Evolutionary conservation across 306 rosid genomes (phyloP).

Genomic region (Leucaena leucocephala): DNA sequence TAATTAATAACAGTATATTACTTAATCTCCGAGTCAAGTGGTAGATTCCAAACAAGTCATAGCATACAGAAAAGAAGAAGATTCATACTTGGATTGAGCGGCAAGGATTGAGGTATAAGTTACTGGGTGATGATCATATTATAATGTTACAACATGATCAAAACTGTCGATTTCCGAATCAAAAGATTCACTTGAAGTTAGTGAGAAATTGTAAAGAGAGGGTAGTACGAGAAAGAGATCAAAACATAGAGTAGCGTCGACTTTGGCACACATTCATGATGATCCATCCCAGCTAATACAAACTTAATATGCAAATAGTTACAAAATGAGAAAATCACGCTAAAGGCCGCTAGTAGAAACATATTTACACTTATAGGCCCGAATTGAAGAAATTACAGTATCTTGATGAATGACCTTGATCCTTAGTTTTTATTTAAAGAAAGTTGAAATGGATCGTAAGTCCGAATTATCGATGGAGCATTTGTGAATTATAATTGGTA

Average conservation of each 20-base stretch:
- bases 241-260: too few species aligned
- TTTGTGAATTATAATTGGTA: not conserved
- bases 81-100: not conserved
- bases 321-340: not conserved
- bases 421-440: not conserved
- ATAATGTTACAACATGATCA: not conserved
- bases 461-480: not conserved
- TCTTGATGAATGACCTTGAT: not conserved
- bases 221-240: not conserved
- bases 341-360: not conserved
- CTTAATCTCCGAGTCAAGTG: not conserved
- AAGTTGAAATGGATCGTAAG: not conserved
- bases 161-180: not conserved
- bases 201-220: not conserved
- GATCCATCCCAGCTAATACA: not conserved
- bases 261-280: not conserved
- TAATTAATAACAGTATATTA: not conserved
- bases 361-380: not conserved
- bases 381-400: not conserved
- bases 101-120: not conserved
- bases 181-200: not conserved
- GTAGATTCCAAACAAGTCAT: not conserved
- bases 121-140: not conserved
- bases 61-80: not conserved
- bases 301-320: not conserved